A percentile compares a stretch with the other conserved stretches of the same genome.
These are phyloP conservation scores for Epichloe scottii DNA, from an alignment of 2,329 filamentous ascomycete genomes.

Conservation along the genomic window DNA sequence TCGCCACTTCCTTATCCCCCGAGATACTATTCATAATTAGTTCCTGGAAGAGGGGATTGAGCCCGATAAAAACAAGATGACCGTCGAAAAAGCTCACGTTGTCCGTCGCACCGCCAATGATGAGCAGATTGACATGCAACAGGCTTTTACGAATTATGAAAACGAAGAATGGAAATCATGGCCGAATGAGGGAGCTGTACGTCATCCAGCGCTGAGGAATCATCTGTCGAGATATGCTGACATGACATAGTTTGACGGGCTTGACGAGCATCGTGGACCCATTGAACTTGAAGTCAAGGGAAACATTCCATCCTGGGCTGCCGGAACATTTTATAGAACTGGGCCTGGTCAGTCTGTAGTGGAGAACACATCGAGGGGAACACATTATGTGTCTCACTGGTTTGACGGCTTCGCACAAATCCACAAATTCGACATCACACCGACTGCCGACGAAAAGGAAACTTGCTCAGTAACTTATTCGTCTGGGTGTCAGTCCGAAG, in stretches of 20 bases:
- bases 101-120: slow-evolving; percentile 16
- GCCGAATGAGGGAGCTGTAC: slow-evolving; percentile 36
- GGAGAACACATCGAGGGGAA: slow-evolving; percentile 43
- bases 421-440: slow-evolving; percentile 59
- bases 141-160: slow-evolving; percentile 15
- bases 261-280: slow-evolving; percentile 53
- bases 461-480: slow-evolving; percentile 48
- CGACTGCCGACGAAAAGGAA: slow-evolving; percentile 18
- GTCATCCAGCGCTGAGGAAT: slow-evolving; percentile 1
- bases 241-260: slow-evolving; percentile 48
- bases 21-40: too few relatives aligned
- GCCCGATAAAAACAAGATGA: not conserved
- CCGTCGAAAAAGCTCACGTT: slow-evolving; percentile 14
- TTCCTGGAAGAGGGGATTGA: too few relatives aligned
- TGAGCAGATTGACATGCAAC: slow-evolving; percentile 14
- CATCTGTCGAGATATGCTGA: not conserved
- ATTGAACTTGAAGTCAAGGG: slow-evolving; percentile 52
- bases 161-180: slow-evolving; percentile 27
- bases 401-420: slow-evolving; percentile 65
- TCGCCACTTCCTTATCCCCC: not conserved
- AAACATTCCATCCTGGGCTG: slow-evolving; percentile 55
- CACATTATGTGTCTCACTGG: slow-evolving; percentile 58
- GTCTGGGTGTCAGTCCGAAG: slow-evolving; percentile 56
- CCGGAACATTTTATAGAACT: slow-evolving; percentile 61
- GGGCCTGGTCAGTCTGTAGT: slow-evolving; percentile 57